A percentile compares a stretch with the other conserved stretches of the same genome.
Conservation (phyloP, 1,139 yeast species). For the Pichiaceae sp. region DNA sequence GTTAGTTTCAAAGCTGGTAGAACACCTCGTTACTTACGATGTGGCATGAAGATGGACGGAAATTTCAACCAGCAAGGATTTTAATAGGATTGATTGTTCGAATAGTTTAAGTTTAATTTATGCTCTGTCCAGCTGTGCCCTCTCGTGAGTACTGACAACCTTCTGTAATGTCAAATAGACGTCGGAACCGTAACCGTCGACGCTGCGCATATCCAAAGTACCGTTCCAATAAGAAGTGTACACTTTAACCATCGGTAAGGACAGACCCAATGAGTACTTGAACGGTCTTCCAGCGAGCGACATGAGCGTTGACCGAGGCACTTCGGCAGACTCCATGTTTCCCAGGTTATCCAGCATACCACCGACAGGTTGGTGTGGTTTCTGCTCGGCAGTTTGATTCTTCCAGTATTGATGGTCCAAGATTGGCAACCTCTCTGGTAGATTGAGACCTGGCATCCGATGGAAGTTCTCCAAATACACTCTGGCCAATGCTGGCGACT, state of each 20-base stretch:
- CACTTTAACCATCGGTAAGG: constrained; percentile 83
- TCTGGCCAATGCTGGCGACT: constrained; percentile 49
- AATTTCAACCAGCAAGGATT: no score
- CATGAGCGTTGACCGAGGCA: constrained; percentile 31
- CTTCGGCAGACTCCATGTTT: constrained; percentile 23
- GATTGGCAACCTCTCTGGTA: constrained; percentile 20
- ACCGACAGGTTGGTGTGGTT: constrained; percentile 4
- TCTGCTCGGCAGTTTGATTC: neutral
- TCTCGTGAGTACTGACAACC: constrained; percentile 60
- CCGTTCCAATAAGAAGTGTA: constrained; percentile 98
- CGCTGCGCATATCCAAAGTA: constrained; percentile 66
- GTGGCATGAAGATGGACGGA: no score
- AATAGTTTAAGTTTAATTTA: no score
- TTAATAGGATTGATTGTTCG: no score
- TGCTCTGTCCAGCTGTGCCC: constrained; percentile 68
- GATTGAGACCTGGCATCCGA: constrained; percentile 47
- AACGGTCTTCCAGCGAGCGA: constrained; percentile 65
- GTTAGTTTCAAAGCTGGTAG: no score
- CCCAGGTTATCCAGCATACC: constrained; percentile 26
- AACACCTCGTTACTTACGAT: no score
- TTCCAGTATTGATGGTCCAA: constrained; percentile 11
- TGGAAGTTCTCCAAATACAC: constrained; percentile 57
- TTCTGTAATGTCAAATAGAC: constrained; percentile 73
- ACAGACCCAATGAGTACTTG: constrained; percentile 70
- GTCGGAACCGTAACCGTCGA: constrained; percentile 90